Evolutionary conservation across 495 filamentous ascomycete species (phyloP), one percentile per base, ranked within the genome.

Genomic region (Lasiosphaeria ovina): DNA sequence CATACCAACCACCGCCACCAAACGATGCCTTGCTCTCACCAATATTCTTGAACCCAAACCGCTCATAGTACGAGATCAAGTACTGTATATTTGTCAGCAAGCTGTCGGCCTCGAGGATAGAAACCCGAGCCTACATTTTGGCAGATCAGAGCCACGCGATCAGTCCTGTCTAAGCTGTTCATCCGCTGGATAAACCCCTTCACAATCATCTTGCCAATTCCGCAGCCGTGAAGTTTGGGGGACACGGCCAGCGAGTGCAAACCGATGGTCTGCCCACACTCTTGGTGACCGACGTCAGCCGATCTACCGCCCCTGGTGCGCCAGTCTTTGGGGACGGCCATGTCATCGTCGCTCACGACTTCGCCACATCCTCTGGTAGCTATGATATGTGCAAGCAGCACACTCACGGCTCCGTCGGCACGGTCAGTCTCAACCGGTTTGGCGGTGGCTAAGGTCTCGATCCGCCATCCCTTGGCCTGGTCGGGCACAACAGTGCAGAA

Each of bases 221-320:
- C 87, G 57, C 84, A 83, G 40, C 84, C 76, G 60, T 96, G 93
- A 47, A 91, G 85, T 60, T 85, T 80, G 0, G 89, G 90, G 38
- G 88, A 76, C 31, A 97, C 88, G 14, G 89, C 89, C 1, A 97
- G 77, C 0, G 90, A 93, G 69, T 97, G 93, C 40, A 97, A 70
- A 17, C 83, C 89, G 55, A 98, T 76, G 3, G 91, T 94, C 40
- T 83, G 66, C 36, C 92, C 92, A 3, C 70, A 69, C 58, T 92
- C 88, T 54, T 89, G 82, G 69, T 96, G 90, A 11, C 81, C 81
- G 17, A 79, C 59, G 9, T 66, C 51, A 2, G 74, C 61, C 0
- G 66, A 62, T 52, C 63, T 65, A 45, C 67, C 67, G 59, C 63
- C 62, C 4, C 50, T 60, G 6, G 72, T 72, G 54, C 79, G 75